Conservation (phyloP, 768 basidiomycete genomes). For the Boletus tomentosulus region DNA sequence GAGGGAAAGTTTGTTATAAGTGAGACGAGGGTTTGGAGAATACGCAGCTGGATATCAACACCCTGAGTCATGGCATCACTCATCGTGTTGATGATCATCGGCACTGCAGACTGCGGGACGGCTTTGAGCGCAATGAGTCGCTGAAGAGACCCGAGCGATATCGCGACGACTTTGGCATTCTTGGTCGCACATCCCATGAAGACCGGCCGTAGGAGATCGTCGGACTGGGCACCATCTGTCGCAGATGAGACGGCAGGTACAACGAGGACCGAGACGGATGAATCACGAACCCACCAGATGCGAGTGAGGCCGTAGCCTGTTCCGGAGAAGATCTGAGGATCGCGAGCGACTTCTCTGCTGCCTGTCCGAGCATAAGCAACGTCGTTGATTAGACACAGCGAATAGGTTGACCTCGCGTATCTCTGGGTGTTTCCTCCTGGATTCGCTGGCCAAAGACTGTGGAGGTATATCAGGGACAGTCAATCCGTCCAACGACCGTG, state of each 20-base stretch:
- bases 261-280: not conserved
- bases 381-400: not conserved
- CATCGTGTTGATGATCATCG: constrained; percentile 80
- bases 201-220: constrained; percentile 79
- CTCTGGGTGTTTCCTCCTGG: constrained; percentile 84
- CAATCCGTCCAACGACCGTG: not conserved
- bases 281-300: constrained; percentile 56
- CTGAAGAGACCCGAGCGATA: constrained; percentile 87
- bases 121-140: constrained; percentile 84
- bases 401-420: constrained; percentile 76
- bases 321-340: constrained; percentile 81
- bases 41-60: constrained; percentile 93
- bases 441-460: constrained; percentile 85
- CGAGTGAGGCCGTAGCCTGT: constrained; percentile 64
- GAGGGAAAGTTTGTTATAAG: constrained; percentile 85
- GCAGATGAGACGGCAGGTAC: constrained; percentile 9
- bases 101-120: constrained; percentile 75
- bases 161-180: constrained; percentile 90
- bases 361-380: constrained; percentile 39
- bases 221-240: constrained; percentile 72
- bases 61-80: constrained; percentile 86
- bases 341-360: constrained; percentile 82
- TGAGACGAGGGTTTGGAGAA: constrained; percentile 87
- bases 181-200: constrained; percentile 94
- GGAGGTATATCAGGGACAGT: constrained; percentile 5